Percentiles rank a stretch among this genome's conserved stretches.
These are phyloP conservation scores for Stachybotrys chartarum DNA, from an alignment of 2,329 filamentous ascomycete genomes.

Conservation along the genomic window DNA sequence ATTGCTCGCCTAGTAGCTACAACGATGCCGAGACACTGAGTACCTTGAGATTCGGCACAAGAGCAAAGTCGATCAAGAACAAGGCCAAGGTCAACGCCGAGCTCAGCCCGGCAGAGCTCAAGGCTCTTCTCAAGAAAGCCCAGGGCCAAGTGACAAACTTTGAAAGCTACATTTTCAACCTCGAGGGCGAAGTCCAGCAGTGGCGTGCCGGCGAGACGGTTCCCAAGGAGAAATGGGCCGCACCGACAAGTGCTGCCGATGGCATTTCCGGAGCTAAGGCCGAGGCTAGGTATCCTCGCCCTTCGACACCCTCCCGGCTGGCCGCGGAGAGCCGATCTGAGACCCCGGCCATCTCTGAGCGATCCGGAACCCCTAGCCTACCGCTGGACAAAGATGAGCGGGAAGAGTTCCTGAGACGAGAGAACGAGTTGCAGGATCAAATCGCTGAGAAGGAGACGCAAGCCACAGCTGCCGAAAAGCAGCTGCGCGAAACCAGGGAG, in stretches of 20 bases:
- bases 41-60: constrained; percentile 88
- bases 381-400: constrained; percentile 92
- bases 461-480: constrained; percentile 72
- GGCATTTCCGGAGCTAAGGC: constrained; percentile 27
- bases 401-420: constrained; percentile 88
- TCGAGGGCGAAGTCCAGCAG: constrained; percentile 77
- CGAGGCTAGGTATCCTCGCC: constrained; percentile 38
- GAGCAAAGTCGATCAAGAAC: constrained; percentile 98
- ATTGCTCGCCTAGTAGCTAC: constrained; percentile 97
- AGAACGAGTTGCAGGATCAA: constrained; percentile 97
- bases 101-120: constrained; percentile 91
- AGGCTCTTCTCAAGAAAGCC: constrained; percentile 84
- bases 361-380: constrained; percentile 79
- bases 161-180: constrained; percentile 72
- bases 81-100: constrained; percentile 99
- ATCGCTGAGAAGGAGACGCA: constrained; percentile 86
- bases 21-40: constrained; percentile 93
- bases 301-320: constrained; percentile 45
- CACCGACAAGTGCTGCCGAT: constrained; percentile 48
- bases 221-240: constrained; percentile 82
- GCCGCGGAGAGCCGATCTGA: constrained; percentile 53
- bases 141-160: constrained; percentile 85
- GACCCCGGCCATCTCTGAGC: constrained; percentile 64
- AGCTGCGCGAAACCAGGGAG: constrained; percentile 74
- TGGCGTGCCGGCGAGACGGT: constrained; percentile 89